Percentiles rank a stretch among this genome's conserved stretches.
Conservation (phyloP, 495 filamentous ascomycete genomes). For the Aspergillus panamensis region DNA sequence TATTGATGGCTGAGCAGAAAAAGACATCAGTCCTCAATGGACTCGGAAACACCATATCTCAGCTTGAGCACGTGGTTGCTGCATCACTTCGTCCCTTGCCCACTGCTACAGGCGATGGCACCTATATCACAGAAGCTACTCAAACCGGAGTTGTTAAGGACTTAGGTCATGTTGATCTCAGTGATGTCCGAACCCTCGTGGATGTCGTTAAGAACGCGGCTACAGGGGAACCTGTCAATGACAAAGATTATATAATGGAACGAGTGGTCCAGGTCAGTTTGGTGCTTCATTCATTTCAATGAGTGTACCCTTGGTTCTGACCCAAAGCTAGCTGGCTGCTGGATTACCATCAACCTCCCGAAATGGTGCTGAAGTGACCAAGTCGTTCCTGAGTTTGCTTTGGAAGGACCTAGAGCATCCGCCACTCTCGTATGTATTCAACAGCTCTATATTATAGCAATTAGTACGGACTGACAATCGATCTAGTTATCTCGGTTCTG, state of each 20-base stretch:
- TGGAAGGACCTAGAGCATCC: slow-evolving; percentile 71
- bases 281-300: background rate
- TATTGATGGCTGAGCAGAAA: slow-evolving; percentile 26
- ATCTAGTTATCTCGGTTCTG: slow-evolving; percentile 46
- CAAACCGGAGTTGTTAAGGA: slow-evolving; percentile 38
- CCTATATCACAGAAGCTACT: slow-evolving; percentile 36
- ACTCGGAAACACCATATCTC: slow-evolving; percentile 39
- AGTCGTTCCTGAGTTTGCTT: slow-evolving; percentile 57
- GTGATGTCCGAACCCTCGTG: slow-evolving; percentile 44
- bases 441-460: background rate
- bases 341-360: slow-evolving; percentile 53
- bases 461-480: slow-evolving; percentile 21
- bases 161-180: slow-evolving; percentile 36
- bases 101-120: slow-evolving; percentile 60
- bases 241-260: slow-evolving; percentile 66
- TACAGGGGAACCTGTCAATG: slow-evolving; percentile 79
- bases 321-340: slow-evolving; percentile 31
- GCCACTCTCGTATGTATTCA: slow-evolving; percentile 48
- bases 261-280: slow-evolving; percentile 44
- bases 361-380: slow-evolving; percentile 51
- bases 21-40: slow-evolving; percentile 22
- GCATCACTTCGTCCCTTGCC: slow-evolving; percentile 61
- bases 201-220: slow-evolving; percentile 60
- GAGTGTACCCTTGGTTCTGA: background rate
- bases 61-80: slow-evolving; percentile 53